Evolutionary conservation across 805 yeast species (phyloP), one percentile per base, ranked within the genome.

Genomic region (Kluyveromyces nonfermentans): DNA sequence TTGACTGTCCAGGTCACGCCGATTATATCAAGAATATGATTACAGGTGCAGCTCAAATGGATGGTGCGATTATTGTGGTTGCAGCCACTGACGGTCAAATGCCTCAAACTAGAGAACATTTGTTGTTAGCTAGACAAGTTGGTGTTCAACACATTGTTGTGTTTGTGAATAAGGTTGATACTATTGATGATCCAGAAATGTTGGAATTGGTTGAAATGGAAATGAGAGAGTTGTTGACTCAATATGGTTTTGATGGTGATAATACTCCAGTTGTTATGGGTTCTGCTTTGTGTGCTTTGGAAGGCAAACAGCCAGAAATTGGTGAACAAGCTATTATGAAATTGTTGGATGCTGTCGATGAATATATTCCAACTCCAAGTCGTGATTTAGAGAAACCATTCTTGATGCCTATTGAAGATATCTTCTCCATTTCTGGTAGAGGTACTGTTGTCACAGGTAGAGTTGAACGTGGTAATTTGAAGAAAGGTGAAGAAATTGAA

Each of bases 71-170:
- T 59, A 90, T 90, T 72, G 97, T 90, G 50, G 97, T 93, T 68
- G 98, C 97, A 62, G 98, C 98, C 51, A 75, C 96, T 46, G 98
- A 93, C 64, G 98, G 98, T 63, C 96, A 88, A 73, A 93, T 90
- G 97, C 97, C 97, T 64, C 98, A 93, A 75, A 93, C 98, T 57
- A 86, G 97, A 75, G 98, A 93, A 75, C 98, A 93, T 74, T 77
- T 93, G 73, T 74, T 93, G 69, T 81, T 93, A 63, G 98, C 98
- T 52, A 87, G 97, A 77, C 98, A 93, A 75, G 97, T 93, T 66
- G 98, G 98, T 78, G 96, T 93, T 55, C 95, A 90, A 73, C 79
- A 88, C 72, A 78, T 93, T 64, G 97, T 93, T 68, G 98, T 93
- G 42, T 93, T 85, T 59, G 97, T 93, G 48, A 93, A 93, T 85